Evolutionary conservation across 176 grass and related monocot species (phyloP), one percentile per base, ranked within the genome.

Genomic region (Avena sativa): DNA sequence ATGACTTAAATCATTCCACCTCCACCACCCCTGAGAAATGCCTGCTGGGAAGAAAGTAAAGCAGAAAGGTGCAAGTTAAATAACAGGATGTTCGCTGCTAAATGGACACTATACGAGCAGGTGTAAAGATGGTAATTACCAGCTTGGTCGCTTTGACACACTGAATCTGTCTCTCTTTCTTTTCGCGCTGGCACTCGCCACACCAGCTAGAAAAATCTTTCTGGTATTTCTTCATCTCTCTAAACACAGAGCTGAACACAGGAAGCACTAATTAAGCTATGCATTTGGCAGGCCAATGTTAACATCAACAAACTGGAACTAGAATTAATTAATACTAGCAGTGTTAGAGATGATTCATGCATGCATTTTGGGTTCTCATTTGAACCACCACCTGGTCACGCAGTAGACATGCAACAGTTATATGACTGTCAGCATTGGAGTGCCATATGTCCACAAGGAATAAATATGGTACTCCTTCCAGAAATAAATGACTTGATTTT

Each of bases 161-260:
- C 83, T 94, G 92, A 36, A 73, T 91, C 79, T 98, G 93, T 49
- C 92, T 88, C 79, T 94, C 96, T 68, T 79, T 94, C 87, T 91
- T 98, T 88, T 94, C 92, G 0, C 87, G 92, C 59, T 93, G 85
- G 60, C 96, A 98, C 79, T 98, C 96, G 58, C 90, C 92, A 59
- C 96, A 98, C 96, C 96, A 98, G 40, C 79, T 71, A 44, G 96
- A 88, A 81, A 92, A 98, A 91, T 96, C 96, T 87, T 96, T 98
- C 67, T 96, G 93, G 57, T 96, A 98, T 75, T 92, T 98, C 87
- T 89, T 98, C 88, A 91, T 93, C 71, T 98, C 96, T 65, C 96
- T 92, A 79, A 98, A 98, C 12, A 95, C 82, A 52, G 96, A 96
- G 78, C 96, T 98, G 90, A 73, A 92, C 50, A 71, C 38, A 73